Conservation (phyloP, 305 asterid genomes). For the Fraxinus nigra region DNA sequence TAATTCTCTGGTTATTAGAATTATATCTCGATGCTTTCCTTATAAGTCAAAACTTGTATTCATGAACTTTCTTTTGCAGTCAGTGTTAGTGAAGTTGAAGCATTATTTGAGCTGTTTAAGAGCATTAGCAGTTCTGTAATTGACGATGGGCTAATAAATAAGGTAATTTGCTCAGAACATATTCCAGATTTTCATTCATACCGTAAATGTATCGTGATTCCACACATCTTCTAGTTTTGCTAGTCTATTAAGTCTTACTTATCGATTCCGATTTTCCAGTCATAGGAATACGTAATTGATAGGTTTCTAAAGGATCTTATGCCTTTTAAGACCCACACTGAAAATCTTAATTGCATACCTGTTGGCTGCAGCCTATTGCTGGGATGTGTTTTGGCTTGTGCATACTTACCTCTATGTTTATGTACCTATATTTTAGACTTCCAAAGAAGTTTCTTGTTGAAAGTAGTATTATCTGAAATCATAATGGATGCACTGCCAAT, state of each 20-base stretch:
- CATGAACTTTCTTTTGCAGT: slow-evolving; percentile 38
- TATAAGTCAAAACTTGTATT: slow-evolving; percentile 1
- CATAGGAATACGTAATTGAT: not conserved
- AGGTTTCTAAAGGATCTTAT: not conserved
- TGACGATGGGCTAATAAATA: slow-evolving; percentile 62
- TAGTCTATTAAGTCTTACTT: not conserved
- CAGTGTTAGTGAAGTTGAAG: slow-evolving; percentile 72
- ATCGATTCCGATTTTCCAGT: not conserved
- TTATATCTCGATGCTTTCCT: not conserved
- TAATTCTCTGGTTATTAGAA: not conserved
- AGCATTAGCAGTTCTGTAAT: slow-evolving; percentile 61
- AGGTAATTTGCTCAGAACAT: slow-evolving; percentile 33
- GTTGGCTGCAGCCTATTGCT: not conserved
- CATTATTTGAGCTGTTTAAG: slow-evolving; percentile 62
- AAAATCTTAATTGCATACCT: not conserved
- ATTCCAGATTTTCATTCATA: slow-evolving; percentile 2
- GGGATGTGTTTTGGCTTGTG: not conserved
- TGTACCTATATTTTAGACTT: slow-evolving; percentile 4
- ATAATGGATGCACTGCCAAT: not conserved
- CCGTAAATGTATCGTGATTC: not conserved
- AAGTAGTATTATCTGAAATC: not conserved
- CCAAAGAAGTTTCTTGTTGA: not conserved
- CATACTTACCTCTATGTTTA: not conserved
- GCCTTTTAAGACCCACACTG: not conserved
- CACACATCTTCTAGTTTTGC: not conserved